Percentiles rank a stretch among this genome's conserved stretches.
phyloP scores from a whole-genome alignment of 805 yeast genomes.

The Pichia insulana region DNA sequence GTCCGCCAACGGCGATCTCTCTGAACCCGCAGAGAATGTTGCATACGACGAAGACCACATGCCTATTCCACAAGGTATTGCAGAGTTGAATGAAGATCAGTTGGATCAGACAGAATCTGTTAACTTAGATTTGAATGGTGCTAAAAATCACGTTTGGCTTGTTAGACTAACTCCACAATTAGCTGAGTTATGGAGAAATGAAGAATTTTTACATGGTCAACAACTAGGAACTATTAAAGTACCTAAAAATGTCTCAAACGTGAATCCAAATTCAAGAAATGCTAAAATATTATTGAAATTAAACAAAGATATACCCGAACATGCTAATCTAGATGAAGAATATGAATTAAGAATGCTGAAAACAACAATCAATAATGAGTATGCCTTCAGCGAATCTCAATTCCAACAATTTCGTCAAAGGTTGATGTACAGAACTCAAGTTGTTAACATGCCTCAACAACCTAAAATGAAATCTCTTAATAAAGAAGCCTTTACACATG shows the following conservation, averaged over 20 bases:
- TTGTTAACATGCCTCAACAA: conserved; percentile 44
- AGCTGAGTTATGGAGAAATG: conserved; percentile 71
- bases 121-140: conserved; percentile 60
- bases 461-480: conserved; percentile 37
- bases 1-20: neutral
- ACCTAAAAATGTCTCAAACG: conserved; percentile 32
- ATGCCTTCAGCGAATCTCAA: conserved; percentile 81
- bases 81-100: conserved; percentile 27
- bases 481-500: conserved; percentile 27
- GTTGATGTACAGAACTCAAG: conserved; percentile 41
- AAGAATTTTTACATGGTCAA: conserved; percentile 56
- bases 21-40: conserved; percentile 15
- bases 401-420: conserved; percentile 47
- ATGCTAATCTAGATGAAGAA: conserved; percentile 64
- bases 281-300: conserved; percentile 48
- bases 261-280: conserved; percentile 1
- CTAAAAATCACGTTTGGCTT: conserved; percentile 78
- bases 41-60: conserved; percentile 25
- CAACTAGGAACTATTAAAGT: conserved; percentile 76
- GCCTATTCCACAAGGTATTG: conserved; percentile 29
- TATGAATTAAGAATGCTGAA: conserved; percentile 75
- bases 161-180: conserved; percentile 84
- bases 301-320: conserved; percentile 38
- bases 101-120: conserved; percentile 52
- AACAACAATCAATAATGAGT: conserved; percentile 76